Evolutionary conservation across 2,329 filamentous ascomycete species (phyloP).

Genomic region (Microdochium trichocladiopsis): DNA sequence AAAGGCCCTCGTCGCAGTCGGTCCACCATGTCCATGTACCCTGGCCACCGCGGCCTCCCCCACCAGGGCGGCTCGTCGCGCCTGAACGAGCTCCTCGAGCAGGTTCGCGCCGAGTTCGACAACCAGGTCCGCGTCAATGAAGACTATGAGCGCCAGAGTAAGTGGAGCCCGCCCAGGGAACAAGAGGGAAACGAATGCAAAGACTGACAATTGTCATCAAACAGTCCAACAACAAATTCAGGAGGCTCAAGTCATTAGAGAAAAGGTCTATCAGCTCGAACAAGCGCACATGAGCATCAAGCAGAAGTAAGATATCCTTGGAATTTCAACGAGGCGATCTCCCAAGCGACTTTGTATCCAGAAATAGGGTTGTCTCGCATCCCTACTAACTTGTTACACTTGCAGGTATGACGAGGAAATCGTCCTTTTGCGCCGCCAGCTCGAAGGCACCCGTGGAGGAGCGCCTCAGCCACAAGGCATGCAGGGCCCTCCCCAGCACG

Average conservation of each 20-base stretch:
- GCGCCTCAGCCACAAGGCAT: constrained; percentile 47
- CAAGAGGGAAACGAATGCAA: background rate
- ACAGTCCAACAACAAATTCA: constrained; percentile 84
- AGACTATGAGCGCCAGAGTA: constrained; percentile 91
- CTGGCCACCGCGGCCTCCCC: constrained; percentile 75
- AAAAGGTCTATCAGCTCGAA: constrained; percentile 91
- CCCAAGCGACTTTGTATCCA: no score
- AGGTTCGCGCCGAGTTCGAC: constrained; percentile 87
- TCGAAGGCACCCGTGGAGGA: constrained; percentile 66
- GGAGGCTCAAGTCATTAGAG: constrained; percentile 89
- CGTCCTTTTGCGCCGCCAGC: constrained; percentile 74
- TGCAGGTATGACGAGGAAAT: constrained; percentile 91
- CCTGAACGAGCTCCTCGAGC: constrained; percentile 85
- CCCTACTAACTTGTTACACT: constrained; percentile 7
- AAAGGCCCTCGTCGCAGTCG: background rate
- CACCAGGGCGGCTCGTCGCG: constrained; percentile 47
- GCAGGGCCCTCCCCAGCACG: constrained; percentile 65
- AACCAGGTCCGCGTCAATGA: constrained; percentile 72
- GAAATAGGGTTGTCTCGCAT: no score
- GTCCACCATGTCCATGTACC: constrained; percentile 69
- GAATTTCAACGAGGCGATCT: background rate
- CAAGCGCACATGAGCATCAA: constrained; percentile 84
- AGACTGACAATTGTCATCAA: background rate
- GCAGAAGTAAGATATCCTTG: constrained; percentile 62
- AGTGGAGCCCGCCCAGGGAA: constrained; percentile 36